A percentile compares a stretch with the other conserved stretches of the same genome.
These are phyloP conservation scores for Gnomoniopsis sp. DNA, from an alignment of 2,329 filamentous ascomycete species.

Conservation along the genomic window DNA sequence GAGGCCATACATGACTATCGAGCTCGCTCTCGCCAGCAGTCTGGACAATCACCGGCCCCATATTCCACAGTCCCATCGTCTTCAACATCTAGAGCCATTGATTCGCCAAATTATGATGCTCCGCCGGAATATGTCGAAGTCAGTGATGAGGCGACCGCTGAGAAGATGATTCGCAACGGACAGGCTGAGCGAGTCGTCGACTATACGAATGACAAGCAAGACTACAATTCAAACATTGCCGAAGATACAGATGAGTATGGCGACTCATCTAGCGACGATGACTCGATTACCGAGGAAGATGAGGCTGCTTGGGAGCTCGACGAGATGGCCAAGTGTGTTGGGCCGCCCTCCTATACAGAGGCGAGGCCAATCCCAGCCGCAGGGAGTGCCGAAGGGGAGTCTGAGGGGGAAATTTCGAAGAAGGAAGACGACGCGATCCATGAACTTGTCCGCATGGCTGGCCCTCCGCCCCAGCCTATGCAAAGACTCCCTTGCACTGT, in stretches of 20 bases:
- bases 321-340: slow-evolving; percentile 21
- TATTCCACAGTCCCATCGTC: not conserved
- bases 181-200: slow-evolving; percentile 2
- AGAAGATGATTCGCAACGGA: slow-evolving; percentile 3
- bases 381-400: not conserved
- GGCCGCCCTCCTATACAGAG: slow-evolving; percentile 16
- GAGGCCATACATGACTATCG: slow-evolving; percentile 22
- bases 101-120: not conserved
- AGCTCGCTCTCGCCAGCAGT: slow-evolving; percentile 11
- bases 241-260: slow-evolving; percentile 6
- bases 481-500: slow-evolving; percentile 30
- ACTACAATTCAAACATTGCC: not conserved
- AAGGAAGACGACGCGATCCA: slow-evolving; percentile 20
- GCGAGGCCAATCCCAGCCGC: not conserved
- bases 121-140: slow-evolving; percentile 16
- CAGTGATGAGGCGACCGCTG: slow-evolving; percentile 9
- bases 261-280: slow-evolving; percentile 1
- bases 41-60: slow-evolving; percentile 1
- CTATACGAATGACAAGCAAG: slow-evolving; percentile 1
- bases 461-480: slow-evolving; percentile 14
- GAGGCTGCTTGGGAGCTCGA: slow-evolving; percentile 25
- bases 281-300: slow-evolving; percentile 12
- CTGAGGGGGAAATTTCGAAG: slow-evolving; percentile 18
- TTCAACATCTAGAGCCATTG: not conserved
- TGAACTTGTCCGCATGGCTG: slow-evolving; percentile 21